Base-by-base conservation (phyloP, 768 basidiomycete species). In the Gymnopilus junonius region DNA sequence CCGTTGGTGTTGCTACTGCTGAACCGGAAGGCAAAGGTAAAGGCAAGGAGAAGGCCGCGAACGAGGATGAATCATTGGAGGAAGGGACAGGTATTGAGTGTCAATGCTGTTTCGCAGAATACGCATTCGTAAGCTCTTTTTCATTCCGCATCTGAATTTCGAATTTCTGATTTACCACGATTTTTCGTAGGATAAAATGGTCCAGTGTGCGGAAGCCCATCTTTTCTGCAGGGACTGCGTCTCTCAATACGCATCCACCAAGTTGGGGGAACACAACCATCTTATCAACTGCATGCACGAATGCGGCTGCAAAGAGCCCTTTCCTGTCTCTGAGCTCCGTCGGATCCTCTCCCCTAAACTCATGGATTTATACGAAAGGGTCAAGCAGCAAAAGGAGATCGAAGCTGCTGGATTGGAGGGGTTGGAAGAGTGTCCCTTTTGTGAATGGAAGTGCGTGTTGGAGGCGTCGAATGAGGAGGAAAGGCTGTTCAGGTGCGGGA, bases 351-450 rank as follows among this genome's bases (percentile, higher is more conserved):
- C 88, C 1, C 72, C 77, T 4, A 93, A 91, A 71, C 81, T 93
- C 4, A 79, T 91, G 65, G 80, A 78, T 27, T 78, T 95, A 11
- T 95, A 91, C 68, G 85, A 91, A 61, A 83, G 90, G 29, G 85
- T 95, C 29, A 85, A 86, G 65, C 91, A 92, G 71, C 85, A 84
- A 37, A 90, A 92, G 72, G 92, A 94, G 66, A 86, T 97, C 32
- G 87, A 90, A 60, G 85, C 83, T 0, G 95, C 95, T 17, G 87
- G 82, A 1, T 71, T 97, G 35, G 92, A 93, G 48, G 87, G 87
- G 4, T 79, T 97, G 12, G 94, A 95, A 73, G 91, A 91, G 68
- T 97, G 95, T 72, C 95, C 95, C 4, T 93, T 90, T 66, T 97
- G 95, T 76, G 93, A 94, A 43, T 97, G 85, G 78, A 91, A 87